Evolutionary conservation across 2,329 filamentous ascomycete genomes (phyloP), one percentile per base, ranked within the genome.

Genomic region (Pseudocercospora crystallina): DNA sequence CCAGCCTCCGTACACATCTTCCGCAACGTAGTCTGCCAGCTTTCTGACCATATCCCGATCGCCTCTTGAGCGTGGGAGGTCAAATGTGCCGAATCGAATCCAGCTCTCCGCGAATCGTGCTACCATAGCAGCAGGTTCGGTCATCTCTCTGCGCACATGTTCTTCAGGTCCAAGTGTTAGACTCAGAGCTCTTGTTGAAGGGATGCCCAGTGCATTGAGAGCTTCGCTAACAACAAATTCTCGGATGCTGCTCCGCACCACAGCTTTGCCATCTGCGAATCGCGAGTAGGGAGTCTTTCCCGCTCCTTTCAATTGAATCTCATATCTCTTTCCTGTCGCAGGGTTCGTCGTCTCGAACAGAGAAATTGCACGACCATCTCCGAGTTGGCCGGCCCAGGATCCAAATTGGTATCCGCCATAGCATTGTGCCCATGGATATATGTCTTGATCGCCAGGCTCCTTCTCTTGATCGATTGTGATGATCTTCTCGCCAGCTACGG

Each of bases 341-440:
- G 87, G 83, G 65, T 92, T 95, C 5, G 84, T 92, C 17, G 85
- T 82, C 71, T 99, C 94, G 64, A 97, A 97, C 1, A 99, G 77
- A 32, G 89, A 95, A 61, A 99, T 97, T 29, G 91, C 94, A 48
- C 94, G 82, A 33, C 94, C 94, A 67, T 99, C 94, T 36, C 94
- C 94, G 1, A 99, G 82, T 70, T 99, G 94, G 5, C 94, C 91
- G 3, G 94, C 94, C 92, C 92, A 99, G 59, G 87, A 84, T 5
- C 94, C 94, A 51, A 73, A 72, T 43, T 73, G 71, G 61, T 79
- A 76, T 49, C 92, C 92, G 50, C 94, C 94, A 69, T 99, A 99
- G 73, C 94, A 97, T 73, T 99, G 94, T 30, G 94, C 91, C 94
- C 94, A 99, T 0, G 94, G 92, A 68, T 99, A 99, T 37, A 94